Conservation (phyloP, 1,139 yeast genomes). For the Blastobotrys capitulatus region DNA sequence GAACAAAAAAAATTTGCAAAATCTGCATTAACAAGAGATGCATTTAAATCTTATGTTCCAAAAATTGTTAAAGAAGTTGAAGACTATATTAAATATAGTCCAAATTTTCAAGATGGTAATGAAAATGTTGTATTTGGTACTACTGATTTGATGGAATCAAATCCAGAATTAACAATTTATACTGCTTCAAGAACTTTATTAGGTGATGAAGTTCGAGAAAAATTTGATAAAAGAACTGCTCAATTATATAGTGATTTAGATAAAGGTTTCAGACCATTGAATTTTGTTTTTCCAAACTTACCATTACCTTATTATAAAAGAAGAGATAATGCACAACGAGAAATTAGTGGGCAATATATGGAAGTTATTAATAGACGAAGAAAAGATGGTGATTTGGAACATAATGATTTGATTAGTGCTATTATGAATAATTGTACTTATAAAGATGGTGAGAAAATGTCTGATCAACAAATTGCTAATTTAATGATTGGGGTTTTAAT, state of each 20-base stretch:
- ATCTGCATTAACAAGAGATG: conserved; percentile 77
- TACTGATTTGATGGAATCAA: conserved; percentile 71
- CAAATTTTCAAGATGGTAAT: conserved; percentile 36
- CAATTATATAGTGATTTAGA: conserved; percentile 83
- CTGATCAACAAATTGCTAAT: conserved; percentile 92
- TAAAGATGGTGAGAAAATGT: conserved; percentile 90
- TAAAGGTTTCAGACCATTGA: conserved; percentile 93
- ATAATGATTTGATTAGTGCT: conserved; percentile 85
- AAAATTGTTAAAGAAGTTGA: conserved; percentile 72
- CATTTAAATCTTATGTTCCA: conserved; percentile 84
- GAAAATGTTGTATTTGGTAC: conserved; percentile 42
- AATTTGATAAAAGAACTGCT: conserved; percentile 80
- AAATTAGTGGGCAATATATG: conserved; percentile 75
- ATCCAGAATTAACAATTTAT: conserved; percentile 93
- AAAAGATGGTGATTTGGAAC: conserved; percentile 58
- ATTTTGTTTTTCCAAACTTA: conserved; percentile 90
- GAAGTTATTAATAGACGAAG: conserved; percentile 70
- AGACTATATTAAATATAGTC: conserved; percentile 52
- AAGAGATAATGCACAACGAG: conserved; percentile 84
- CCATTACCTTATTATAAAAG: conserved; percentile 82
- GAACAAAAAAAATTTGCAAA: conserved; percentile 98
- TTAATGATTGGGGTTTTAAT: conserved; percentile 89
- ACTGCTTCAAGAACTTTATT: conserved; percentile 89
- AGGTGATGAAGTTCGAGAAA: conserved; percentile 86
- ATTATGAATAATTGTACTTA: conserved; percentile 77